These are phyloP conservation scores for Fusarium siculi DNA, from an alignment of 2,329 filamentous ascomycete species.

Conservation along the genomic window DNA sequence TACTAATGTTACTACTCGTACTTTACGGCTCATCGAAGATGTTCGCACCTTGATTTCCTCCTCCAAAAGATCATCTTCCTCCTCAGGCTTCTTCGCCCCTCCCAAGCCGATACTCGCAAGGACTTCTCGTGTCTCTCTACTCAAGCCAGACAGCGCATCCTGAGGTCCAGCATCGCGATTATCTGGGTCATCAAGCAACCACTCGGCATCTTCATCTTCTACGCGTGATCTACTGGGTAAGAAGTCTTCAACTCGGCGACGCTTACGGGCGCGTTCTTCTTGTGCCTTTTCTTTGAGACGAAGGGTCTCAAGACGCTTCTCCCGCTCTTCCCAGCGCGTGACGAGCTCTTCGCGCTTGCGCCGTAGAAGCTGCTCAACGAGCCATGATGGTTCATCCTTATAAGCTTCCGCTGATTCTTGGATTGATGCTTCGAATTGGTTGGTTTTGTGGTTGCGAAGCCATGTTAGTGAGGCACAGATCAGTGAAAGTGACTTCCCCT, in stretches of 20 bases:
- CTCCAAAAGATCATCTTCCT: conserved; percentile 59
- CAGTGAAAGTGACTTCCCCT: conserved; percentile 91
- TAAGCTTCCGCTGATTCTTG: conserved; percentile 56
- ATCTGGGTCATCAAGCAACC: conserved; percentile 77
- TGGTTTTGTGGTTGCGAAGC: conserved; percentile 83
- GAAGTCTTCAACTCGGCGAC: conserved; percentile 55
- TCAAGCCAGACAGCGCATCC: conserved; percentile 66
- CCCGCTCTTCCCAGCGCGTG: conserved; percentile 75
- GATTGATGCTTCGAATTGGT: conserved; percentile 63
- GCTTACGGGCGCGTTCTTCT: conserved; percentile 61
- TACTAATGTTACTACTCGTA: conserved; percentile 51
- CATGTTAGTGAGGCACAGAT: conserved; percentile 91
- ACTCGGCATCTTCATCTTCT: conserved; percentile 73
- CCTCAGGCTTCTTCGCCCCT: conserved; percentile 47
- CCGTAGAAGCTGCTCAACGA: conserved; percentile 78
- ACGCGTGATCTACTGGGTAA: conserved; percentile 29
- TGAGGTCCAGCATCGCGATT: conserved; percentile 53
- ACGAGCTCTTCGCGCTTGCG: conserved; percentile 75
- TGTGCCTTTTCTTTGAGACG: conserved; percentile 70
- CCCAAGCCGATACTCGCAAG: conserved; percentile 73
- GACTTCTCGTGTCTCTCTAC: conserved; percentile 78
- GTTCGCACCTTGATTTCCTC: conserved; percentile 74
- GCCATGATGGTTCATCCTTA: conserved; percentile 84
- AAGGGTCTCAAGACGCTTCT: conserved; percentile 74
- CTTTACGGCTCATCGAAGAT: background rate